A percentile compares a stretch with the other conserved stretches of the same genome.
These are phyloP conservation scores for Apophysomyces ossiformis DNA, from an alignment of 371 early-diverging fungal species.

Conservation along the genomic window DNA sequence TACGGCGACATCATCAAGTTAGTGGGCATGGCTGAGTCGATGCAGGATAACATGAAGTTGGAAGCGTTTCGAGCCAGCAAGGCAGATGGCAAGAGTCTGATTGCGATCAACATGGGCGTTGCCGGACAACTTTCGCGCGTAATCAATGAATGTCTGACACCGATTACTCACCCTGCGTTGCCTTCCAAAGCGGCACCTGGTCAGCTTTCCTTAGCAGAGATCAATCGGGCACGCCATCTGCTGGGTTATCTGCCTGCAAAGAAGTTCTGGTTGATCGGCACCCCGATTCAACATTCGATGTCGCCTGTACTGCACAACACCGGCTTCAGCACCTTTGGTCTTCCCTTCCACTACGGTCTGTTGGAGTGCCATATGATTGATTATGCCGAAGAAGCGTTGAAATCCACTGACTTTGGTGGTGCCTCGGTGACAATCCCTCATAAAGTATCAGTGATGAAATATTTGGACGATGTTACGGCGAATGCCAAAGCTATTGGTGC, in stretches of 20 bases:
- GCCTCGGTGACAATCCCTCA: slow-evolving; percentile 95
- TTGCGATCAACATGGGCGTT: slow-evolving; percentile 94
- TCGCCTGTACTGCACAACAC: slow-evolving; percentile 94
- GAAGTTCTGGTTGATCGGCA: slow-evolving; percentile 89
- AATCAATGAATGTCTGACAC: slow-evolving; percentile 85
- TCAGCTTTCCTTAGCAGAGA: slow-evolving; percentile 86
- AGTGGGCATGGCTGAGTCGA: slow-evolving; percentile 76
- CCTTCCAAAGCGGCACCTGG: slow-evolving; percentile 92
- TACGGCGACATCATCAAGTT: slow-evolving; percentile 91
- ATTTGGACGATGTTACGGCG: slow-evolving; percentile 72
- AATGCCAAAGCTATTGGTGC: slow-evolving; percentile 90
- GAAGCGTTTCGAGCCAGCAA: slow-evolving; percentile 61
- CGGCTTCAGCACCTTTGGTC: slow-evolving; percentile 82
- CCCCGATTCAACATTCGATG: slow-evolving; percentile 87
- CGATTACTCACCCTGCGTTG: slow-evolving; percentile 88
- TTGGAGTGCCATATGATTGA: slow-evolving; percentile 74
- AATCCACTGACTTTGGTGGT: slow-evolving; percentile 84
- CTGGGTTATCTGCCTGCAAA: slow-evolving; percentile 73
- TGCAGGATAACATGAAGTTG: slow-evolving; percentile 83
- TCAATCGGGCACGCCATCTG: slow-evolving; percentile 71
- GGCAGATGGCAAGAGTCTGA: slow-evolving; percentile 65
- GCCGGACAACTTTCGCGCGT: slow-evolving; percentile 89
- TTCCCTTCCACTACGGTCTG: slow-evolving; percentile 82
- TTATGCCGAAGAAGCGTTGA: slow-evolving; percentile 59
- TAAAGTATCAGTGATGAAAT: slow-evolving; percentile 82